phyloP scores from a whole-genome alignment of 1,284 basidiomycete genomes.

The Coniophora puteana region DNA sequence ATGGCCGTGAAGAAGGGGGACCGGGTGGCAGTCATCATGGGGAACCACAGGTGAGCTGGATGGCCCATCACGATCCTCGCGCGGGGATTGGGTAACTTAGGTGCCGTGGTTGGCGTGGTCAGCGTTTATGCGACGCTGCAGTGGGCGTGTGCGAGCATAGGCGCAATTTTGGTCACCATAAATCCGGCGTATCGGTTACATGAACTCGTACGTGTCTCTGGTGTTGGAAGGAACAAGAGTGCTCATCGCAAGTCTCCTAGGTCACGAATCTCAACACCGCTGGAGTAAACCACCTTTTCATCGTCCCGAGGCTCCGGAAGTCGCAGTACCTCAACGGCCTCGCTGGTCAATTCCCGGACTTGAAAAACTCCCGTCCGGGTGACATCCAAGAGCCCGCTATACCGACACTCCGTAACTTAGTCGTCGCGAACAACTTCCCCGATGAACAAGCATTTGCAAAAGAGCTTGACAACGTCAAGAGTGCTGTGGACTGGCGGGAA shows the following conservation, averaged over 20 bases:
- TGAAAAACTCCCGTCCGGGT: conserved; percentile 48
- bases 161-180: conserved; percentile 77
- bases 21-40: conserved; percentile 80
- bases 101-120: background rate
- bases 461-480: conserved; percentile 41
- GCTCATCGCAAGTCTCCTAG: conserved; percentile 30
- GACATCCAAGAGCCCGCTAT: conserved; percentile 58
- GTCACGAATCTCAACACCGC: conserved; percentile 61
- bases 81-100: background rate
- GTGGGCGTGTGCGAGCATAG: conserved; percentile 80
- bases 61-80: background rate
- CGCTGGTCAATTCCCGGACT: conserved; percentile 52
- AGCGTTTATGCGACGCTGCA: conserved; percentile 80
- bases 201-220: conserved; percentile 55
- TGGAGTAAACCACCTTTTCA: conserved; percentile 67
- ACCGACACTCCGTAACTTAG: conserved; percentile 61
- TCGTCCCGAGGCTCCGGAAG: conserved; percentile 67
- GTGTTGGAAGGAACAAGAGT: background rate
- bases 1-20: conserved; percentile 78
- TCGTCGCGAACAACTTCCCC: conserved; percentile 65
- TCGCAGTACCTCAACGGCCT: conserved; percentile 63
- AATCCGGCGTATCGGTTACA: conserved; percentile 77
- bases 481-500: conserved; percentile 65
- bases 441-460: conserved; percentile 35
- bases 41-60: conserved; percentile 65